A percentile compares a stretch with the other conserved stretches of the same genome.
Conservation (phyloP, 2,329 filamentous ascomycete genomes). For the Fonsecaea pugnacius region DNA sequence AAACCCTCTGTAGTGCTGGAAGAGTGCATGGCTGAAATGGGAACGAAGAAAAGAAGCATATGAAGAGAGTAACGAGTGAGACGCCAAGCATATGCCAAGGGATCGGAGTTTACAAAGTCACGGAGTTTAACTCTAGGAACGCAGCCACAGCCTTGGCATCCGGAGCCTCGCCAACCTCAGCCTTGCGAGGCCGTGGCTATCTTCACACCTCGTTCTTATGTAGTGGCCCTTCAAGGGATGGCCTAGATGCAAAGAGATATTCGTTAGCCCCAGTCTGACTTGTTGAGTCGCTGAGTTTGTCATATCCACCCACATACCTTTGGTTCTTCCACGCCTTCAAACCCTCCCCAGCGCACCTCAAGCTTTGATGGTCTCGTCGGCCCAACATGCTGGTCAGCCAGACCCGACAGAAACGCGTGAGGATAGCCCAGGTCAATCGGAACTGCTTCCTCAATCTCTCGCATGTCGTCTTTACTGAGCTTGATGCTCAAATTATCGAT, state of each 20-base stretch:
- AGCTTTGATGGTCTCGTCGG: constrained; percentile 20
- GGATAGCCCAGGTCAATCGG: constrained; percentile 63
- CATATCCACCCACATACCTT: constrained; percentile 13
- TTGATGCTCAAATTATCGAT: constrained; percentile 59
- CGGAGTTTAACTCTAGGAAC: too few relatives aligned
- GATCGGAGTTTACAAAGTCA: too few relatives aligned
- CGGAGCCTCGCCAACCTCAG: background rate
- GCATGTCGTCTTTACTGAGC: constrained; percentile 58
- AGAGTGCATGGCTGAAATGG: background rate
- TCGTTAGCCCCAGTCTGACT: background rate
- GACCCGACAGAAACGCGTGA: constrained; percentile 43
- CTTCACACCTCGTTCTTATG: background rate
- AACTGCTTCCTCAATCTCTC: constrained; percentile 58
- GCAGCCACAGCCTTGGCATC: background rate
- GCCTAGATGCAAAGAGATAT: background rate
- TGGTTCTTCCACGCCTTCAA: constrained; percentile 21
- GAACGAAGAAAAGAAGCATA: background rate
- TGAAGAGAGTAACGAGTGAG: background rate
- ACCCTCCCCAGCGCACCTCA: constrained; percentile 15
- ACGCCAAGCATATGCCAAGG: too few relatives aligned
- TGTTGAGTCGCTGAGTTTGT: background rate
- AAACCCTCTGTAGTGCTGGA: background rate
- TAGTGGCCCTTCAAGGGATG: background rate
- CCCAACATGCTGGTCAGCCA: constrained; percentile 18
- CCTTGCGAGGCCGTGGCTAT: too few relatives aligned